Evolutionary conservation across 345 rosid species (phyloP), one percentile per base, ranked within the genome.

Genomic region (Gossypium arboreum): DNA sequence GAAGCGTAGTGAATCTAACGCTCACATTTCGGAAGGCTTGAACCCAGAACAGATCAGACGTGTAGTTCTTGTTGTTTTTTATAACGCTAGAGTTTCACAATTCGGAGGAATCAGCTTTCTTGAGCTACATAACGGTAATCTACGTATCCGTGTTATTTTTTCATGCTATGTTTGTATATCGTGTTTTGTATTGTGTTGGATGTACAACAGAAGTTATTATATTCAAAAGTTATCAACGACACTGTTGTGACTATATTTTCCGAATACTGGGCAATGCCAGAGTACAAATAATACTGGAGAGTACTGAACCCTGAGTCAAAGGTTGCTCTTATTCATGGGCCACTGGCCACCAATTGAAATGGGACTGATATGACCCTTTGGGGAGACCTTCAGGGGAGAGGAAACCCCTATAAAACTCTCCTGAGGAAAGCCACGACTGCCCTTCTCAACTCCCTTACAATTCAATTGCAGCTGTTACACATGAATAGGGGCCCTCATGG

Each of bases 281-380:
- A 90, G 72, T 83, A 92, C 84, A 89, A 79, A 77, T 94, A 97
- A 78, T 88, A 88, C 81, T 90, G 97, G 97, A 91, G 83, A 74
- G 85, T 22, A 50, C 73, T 94, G 72, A 78, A 84, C 54, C 98
- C 94, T 0, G 91, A 94, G 56, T 76, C 83, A n/a, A 89, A 90
- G 75, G 97, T 89, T 9, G 97, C 84, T 0, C 80, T 84, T 2
- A 89, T 88, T 0, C 92, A 92, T 11, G 98, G 97, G 51, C 77
- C 75, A 15, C 4, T 86, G 4, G 97, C 95, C 0, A 85, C 83
- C 6, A 78, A 83, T 59, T 78, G 76, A 79, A 91, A 90, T 1
- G 97, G 97, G 0, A 84, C 80, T 2, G 89, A 88, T 55, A 79
- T 91, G 79, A 88, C 97, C 3, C 77, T 92, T 29, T 74, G 84